These are phyloP conservation scores for Malassezia caprae DNA, from an alignment of 1,284 basidiomycete species.

Conservation along the genomic window DNA sequence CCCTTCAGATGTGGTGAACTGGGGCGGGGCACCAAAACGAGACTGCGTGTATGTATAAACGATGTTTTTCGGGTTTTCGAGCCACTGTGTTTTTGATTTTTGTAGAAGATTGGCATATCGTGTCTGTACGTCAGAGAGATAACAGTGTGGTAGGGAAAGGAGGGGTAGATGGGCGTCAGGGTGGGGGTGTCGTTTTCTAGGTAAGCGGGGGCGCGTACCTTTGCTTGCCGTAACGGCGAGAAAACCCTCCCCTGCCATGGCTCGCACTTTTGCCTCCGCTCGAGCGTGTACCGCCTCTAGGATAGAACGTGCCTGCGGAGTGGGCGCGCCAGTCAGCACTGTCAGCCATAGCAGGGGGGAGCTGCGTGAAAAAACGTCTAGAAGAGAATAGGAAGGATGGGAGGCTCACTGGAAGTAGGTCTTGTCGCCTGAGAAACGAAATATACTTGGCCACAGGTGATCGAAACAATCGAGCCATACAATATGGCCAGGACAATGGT, in stretches of 20 bases:
- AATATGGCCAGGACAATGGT: slow-evolving; percentile 1
- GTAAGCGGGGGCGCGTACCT: background rate
- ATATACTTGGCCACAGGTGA: slow-evolving; percentile 3
- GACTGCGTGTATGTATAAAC: slow-evolving; percentile 29
- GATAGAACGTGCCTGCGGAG: background rate
- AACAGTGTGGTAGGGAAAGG: background rate
- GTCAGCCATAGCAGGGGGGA: slow-evolving; percentile 11
- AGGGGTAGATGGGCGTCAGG: background rate
- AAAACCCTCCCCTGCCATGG: slow-evolving; percentile 6
- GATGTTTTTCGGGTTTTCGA: slow-evolving; percentile 39
- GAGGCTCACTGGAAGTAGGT: slow-evolving; percentile 1
- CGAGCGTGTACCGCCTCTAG: slow-evolving; percentile 1
- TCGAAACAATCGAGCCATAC: slow-evolving; percentile 8
- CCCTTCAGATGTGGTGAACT: slow-evolving; percentile 26
- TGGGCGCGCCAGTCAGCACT: slow-evolving; percentile 6
- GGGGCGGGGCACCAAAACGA: slow-evolving; percentile 23
- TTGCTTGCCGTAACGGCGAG: slow-evolving; percentile 3
- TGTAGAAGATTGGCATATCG: slow-evolving; percentile 56
- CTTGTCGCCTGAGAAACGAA: slow-evolving; percentile 11
- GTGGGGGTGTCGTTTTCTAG: background rate
- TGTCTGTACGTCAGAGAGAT: background rate
- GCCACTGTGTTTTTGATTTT: slow-evolving; percentile 51
- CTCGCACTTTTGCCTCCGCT: slow-evolving; percentile 3
- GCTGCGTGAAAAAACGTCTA: background rate
- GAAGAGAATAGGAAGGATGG: background rate